A percentile compares a stretch with the other conserved stretches of the same genome.
phyloP scores from a whole-genome alignment of 1,284 basidiomycete species.

The Heterobasidion parviporum region DNA sequence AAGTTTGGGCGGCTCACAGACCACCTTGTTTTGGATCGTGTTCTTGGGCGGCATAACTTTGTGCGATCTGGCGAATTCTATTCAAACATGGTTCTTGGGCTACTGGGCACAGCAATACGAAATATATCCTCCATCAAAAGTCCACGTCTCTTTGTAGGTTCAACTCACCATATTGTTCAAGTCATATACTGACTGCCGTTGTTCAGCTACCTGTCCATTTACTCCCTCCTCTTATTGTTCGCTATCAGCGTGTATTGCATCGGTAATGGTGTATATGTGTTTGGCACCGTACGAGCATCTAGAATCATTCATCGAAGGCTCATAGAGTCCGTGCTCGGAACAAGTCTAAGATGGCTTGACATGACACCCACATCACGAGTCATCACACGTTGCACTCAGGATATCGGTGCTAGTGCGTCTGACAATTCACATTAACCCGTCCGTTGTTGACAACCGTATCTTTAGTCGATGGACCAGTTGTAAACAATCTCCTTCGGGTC shows the following conservation, averaged over 20 bases:
- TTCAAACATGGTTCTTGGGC: slow-evolving; percentile 38
- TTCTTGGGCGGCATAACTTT: slow-evolving; percentile 17
- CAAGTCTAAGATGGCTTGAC: slow-evolving; percentile 52
- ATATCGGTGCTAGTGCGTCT: slow-evolving; percentile 33
- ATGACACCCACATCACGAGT: slow-evolving; percentile 52
- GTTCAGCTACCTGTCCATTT: slow-evolving; percentile 33
- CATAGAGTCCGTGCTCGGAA: slow-evolving; percentile 46
- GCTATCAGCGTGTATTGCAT: slow-evolving; percentile 19
- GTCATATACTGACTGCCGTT: neutral
- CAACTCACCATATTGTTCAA: neutral
- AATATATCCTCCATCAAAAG: slow-evolving; percentile 16
- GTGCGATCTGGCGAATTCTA: slow-evolving; percentile 13
- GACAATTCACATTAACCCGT: neutral
- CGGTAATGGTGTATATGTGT: slow-evolving; percentile 26
- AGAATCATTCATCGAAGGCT: slow-evolving; percentile 48
- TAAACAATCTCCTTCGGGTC: slow-evolving; percentile 16
- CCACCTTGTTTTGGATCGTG: slow-evolving; percentile 23
- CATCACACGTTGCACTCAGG: slow-evolving; percentile 51
- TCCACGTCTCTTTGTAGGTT: slow-evolving; percentile 21
- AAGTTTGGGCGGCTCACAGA: slow-evolving; percentile 22
- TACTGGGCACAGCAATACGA: slow-evolving; percentile 36
- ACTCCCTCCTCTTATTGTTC: slow-evolving; percentile 26
- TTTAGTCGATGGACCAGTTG: slow-evolving; percentile 25
- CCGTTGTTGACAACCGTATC: neutral
- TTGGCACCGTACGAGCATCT: slow-evolving; percentile 42